These are phyloP conservation scores for Aspergillus unguis DNA, from an alignment of 2,329 filamentous ascomycete species.

Conservation along the genomic window DNA sequence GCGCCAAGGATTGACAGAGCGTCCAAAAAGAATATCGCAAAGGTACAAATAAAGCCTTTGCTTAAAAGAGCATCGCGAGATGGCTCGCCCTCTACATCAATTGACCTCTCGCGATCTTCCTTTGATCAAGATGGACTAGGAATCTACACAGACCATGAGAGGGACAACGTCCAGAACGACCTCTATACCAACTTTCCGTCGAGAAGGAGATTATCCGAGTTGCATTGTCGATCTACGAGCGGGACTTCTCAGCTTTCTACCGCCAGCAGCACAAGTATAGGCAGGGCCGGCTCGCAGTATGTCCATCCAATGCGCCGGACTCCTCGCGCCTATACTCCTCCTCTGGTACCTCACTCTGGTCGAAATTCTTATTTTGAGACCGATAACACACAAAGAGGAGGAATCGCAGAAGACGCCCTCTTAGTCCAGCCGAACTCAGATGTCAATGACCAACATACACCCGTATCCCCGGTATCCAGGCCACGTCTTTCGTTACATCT, in stretches of 20 bases:
- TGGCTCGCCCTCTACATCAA: conserved; percentile 45
- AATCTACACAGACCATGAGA: conserved; percentile 43
- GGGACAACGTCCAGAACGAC: conserved; percentile 35
- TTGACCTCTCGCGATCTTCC: conserved; percentile 55
- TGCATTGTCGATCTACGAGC: conserved; percentile 54
- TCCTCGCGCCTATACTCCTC: conserved; percentile 53
- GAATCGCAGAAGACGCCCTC: conserved; percentile 46
- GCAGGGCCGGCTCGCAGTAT: conserved; percentile 51
- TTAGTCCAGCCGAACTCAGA: conserved; percentile 22
- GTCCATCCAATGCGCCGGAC: conserved; percentile 56
- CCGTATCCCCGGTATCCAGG: conserved; percentile 32
- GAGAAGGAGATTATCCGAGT: conserved; percentile 40
- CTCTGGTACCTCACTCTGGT: conserved; percentile 48
- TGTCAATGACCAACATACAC: conserved; percentile 23
- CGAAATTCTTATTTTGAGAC: conserved; percentile 48
- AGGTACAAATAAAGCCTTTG: conserved; percentile 54
- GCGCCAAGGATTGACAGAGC: conserved; percentile 20
- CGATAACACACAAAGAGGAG: conserved; percentile 43
- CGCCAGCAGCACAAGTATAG: conserved; percentile 44
- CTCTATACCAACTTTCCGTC: conserved; percentile 35
- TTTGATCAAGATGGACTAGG: conserved; percentile 58
- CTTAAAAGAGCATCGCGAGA: conserved; percentile 52
- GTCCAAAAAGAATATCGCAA: conserved; percentile 20
- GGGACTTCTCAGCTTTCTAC: conserved; percentile 54
- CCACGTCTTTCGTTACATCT: conserved; percentile 37